These are phyloP conservation scores for Sechiopsis laciniata DNA, from an alignment of 306 rosid genomes.

Conservation along the genomic window DNA sequence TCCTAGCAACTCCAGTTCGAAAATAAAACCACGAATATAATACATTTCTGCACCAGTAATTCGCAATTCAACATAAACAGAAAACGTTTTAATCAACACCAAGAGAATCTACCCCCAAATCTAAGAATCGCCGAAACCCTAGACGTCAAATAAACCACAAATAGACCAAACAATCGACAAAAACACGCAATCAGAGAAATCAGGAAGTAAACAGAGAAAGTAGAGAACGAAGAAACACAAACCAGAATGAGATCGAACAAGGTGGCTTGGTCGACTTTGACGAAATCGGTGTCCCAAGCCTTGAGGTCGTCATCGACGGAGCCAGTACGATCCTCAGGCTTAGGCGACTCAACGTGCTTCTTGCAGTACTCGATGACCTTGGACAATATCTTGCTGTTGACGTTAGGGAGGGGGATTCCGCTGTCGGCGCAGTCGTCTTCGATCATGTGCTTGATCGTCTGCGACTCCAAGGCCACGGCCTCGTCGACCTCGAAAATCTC, in stretches of 20 bases:
- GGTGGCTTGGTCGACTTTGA: conserved; percentile 52
- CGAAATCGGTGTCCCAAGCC: conserved; percentile 48
- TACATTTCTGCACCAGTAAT: too few species aligned
- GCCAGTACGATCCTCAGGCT: conserved; percentile 39
- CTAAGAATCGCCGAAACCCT: too few species aligned
- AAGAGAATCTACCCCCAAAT: too few species aligned
- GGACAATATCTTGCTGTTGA: conserved; percentile 53
- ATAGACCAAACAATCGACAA: too few species aligned
- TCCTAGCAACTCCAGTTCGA: too few species aligned
- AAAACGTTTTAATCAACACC: too few species aligned
- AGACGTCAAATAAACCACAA: too few species aligned
- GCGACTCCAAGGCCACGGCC: conserved; percentile 51
- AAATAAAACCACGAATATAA: too few species aligned
- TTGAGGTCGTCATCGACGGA: conserved; percentile 42
- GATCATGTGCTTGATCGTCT: conserved; percentile 57
- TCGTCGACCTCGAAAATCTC: conserved; percentile 58
- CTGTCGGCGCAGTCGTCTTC: conserved; percentile 57
- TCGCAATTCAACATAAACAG: too few species aligned
- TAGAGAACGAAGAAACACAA: background rate
- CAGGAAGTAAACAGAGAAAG: background rate
- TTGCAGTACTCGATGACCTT: conserved; percentile 59
- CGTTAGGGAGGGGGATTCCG: conserved; percentile 56
- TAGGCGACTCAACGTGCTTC: conserved; percentile 47
- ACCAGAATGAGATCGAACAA: conserved; percentile 62
- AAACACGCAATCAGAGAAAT: too few species aligned